Percentiles rank a stretch among this genome's conserved stretches.
Conservation (phyloP, 768 basidiomycete genomes). For the Leccinum olivaceopallidum region DNA sequence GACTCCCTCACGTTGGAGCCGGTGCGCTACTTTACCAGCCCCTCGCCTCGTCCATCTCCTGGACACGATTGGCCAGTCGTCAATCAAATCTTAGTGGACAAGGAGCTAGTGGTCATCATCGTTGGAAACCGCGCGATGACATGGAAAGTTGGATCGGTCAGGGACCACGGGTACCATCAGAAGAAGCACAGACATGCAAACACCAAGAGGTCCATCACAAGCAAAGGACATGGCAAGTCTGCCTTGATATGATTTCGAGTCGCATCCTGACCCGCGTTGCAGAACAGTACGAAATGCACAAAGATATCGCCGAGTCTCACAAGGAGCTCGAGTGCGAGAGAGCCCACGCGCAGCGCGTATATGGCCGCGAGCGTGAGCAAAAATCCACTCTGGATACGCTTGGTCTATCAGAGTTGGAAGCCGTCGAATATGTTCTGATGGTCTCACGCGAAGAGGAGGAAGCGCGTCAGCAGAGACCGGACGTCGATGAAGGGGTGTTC, state of each 20-base stretch:
- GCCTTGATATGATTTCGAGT: background rate
- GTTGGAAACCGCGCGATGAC: slow-evolving; percentile 64
- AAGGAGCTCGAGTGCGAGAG: slow-evolving; percentile 53
- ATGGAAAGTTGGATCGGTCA: slow-evolving; percentile 61
- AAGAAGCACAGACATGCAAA: slow-evolving; percentile 37
- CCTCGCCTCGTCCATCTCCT: slow-evolving; percentile 37
- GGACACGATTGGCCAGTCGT: slow-evolving; percentile 46
- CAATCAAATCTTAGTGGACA: slow-evolving; percentile 55
- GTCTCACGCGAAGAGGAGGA: slow-evolving; percentile 76
- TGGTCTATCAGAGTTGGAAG: slow-evolving; percentile 73
- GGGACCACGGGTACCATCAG: slow-evolving; percentile 26
- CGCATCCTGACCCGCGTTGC: background rate
- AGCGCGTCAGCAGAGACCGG: slow-evolving; percentile 12
- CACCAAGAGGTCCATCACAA: slow-evolving; percentile 28
- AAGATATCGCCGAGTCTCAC: slow-evolving; percentile 61
- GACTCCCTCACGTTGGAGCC: slow-evolving; percentile 64
- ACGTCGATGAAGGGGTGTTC: slow-evolving; percentile 56
- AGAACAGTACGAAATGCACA: slow-evolving; percentile 67
- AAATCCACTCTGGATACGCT: slow-evolving; percentile 54
- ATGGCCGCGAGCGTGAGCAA: slow-evolving; percentile 60
- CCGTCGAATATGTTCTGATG: slow-evolving; percentile 81
- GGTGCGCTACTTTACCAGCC: slow-evolving; percentile 55
- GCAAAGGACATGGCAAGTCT: slow-evolving; percentile 50
- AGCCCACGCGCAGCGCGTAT: slow-evolving; percentile 34
- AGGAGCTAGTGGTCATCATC: slow-evolving; percentile 55